phyloP scores from a whole-genome alignment of 345 rosid species.

The Erysimum cheiranthoides region DNA sequence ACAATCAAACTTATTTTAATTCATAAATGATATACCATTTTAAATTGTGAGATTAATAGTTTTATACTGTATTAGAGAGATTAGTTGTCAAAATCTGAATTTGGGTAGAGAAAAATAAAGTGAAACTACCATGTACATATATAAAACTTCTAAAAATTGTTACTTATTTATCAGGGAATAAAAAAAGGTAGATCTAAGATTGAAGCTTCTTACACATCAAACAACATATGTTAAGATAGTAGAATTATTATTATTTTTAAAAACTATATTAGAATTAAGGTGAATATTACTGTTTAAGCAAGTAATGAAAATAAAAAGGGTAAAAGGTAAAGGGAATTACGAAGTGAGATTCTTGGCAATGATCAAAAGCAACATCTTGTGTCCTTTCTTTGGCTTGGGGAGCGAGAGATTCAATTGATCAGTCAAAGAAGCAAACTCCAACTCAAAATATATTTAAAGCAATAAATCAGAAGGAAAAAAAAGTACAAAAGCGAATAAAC shows the following conservation, averaged over 20 bases:
- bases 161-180: background rate
- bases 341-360: conserved; percentile 51
- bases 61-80: too few relatives aligned
- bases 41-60: too few relatives aligned
- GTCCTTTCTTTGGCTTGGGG: conserved; percentile 48
- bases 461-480: conserved; percentile 27
- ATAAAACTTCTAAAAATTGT: background rate
- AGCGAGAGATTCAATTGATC: conserved; percentile 46
- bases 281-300: conserved; percentile 34
- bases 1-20: background rate
- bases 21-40: background rate
- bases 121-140: background rate
- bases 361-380: conserved; percentile 50
- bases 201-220: conserved; percentile 18
- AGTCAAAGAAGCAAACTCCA: conserved; percentile 54
- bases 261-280: background rate
- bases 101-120: background rate
- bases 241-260: background rate
- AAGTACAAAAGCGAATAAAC: conserved; percentile 44
- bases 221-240: background rate
- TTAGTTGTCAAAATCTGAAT: background rate
- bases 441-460: conserved; percentile 36
- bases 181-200: background rate
- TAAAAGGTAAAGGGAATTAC: conserved; percentile 42
- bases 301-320: conserved; percentile 16